Evolutionary conservation across 2,329 filamentous ascomycete genomes (phyloP), one percentile per base, ranked within the genome.

Genomic region (Clonostachys chloroleuca): DNA sequence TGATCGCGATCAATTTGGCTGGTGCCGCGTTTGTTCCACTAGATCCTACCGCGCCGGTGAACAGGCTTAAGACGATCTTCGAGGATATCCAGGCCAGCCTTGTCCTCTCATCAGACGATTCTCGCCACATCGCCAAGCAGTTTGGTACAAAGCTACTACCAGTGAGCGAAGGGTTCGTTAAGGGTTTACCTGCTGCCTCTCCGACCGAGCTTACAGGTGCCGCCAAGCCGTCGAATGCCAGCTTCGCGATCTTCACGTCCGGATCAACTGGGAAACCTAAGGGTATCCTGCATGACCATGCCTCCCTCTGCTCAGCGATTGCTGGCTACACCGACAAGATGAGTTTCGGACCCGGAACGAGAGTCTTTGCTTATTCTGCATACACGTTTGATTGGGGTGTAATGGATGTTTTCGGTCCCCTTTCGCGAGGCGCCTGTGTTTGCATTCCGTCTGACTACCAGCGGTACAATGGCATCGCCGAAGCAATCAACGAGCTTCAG

Each of bases 281-380:
- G 36, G 49, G 49, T 16, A 45, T 51, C 5, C 43, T 51, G 37
- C 34, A 48, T 36, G 43, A 49, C 24, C 49, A 51, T 36, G 36
- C 35, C 16, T 40, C 47, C 6, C 40, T 49, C 12, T 43, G 35
- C 66, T 45, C 65, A 4, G 57, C 67, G 3, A 62, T 64, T 5
- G 66, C 74, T 20, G 66, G 69, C 24, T 73, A 75, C 52, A 62
- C 59, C 5, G 52, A 62, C 2, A 60, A 63, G 30, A 71, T 24
- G 36, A 37, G 36, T 24, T 24, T 45, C 16, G 35, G 44, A 9
- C 44, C 44, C 17, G 44, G 44, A 14, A 17, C 71, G 1, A 64
- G 70, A 10, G 68, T 73, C 34, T 69, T 75, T 42, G 69, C 75
- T 51, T 76, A 74, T 45, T 68, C 70, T 4, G 73, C 49, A 34